Conservation (phyloP, 768 basidiomycete genomes). For the Amanita pallidorosea region DNA sequence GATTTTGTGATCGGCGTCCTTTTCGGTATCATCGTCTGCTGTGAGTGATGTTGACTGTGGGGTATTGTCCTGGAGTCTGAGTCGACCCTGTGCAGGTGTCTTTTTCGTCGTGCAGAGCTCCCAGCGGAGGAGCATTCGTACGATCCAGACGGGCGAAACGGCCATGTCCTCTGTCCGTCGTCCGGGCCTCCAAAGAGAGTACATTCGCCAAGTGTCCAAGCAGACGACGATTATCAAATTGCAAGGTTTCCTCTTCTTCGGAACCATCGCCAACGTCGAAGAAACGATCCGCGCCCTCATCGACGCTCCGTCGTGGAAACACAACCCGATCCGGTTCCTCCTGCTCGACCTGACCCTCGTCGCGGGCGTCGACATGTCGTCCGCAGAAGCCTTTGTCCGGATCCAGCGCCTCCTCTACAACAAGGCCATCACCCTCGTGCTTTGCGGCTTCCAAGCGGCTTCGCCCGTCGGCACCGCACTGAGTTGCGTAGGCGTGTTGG, state of each 20-base stretch:
- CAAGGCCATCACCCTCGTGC: slow-evolving; percentile 73
- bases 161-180: slow-evolving; percentile 87
- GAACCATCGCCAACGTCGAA: slow-evolving; percentile 88
- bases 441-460: slow-evolving; percentile 70
- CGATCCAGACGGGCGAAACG: slow-evolving; percentile 71
- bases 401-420: slow-evolving; percentile 72
- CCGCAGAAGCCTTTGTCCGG: slow-evolving; percentile 91
- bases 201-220: slow-evolving; percentile 85
- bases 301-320: slow-evolving; percentile 57
- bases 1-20: slow-evolving; percentile 93
- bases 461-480: slow-evolving; percentile 62
- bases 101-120: slow-evolving; percentile 98
- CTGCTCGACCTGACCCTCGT: slow-evolving; percentile 82
- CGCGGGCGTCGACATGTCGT: slow-evolving; percentile 86
- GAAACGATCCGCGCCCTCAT: slow-evolving; percentile 72
- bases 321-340: slow-evolving; percentile 79
- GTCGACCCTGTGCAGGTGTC: slow-evolving; percentile 41
- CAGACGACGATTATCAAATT: slow-evolving; percentile 84
- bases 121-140: slow-evolving; percentile 72
- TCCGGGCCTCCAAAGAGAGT: slow-evolving; percentile 78
- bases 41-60: slow-evolving; percentile 27
- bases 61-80: neutral
- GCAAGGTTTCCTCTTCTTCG: slow-evolving; percentile 90
- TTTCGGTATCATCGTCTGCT: slow-evolving; percentile 87
- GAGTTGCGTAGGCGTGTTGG: slow-evolving; percentile 67